phyloP scores from a whole-genome alignment of 176 grass and related monocot species.

The Oryza longistaminata region DNA sequence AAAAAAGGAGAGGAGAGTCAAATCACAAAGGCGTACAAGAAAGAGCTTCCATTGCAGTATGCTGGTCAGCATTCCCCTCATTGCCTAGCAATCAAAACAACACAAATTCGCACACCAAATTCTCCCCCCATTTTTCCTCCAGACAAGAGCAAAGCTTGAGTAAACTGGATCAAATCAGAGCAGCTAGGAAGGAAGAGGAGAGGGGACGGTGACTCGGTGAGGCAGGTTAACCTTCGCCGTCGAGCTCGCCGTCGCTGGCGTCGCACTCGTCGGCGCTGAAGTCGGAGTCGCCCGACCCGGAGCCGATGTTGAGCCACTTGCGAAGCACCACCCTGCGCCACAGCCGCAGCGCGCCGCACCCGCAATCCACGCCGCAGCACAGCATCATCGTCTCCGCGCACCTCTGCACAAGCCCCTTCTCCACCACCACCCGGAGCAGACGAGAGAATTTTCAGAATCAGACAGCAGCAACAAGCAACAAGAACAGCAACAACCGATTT shows the following conservation, averaged over 20 bases:
- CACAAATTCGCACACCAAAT: neutral
- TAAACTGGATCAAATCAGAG: constrained; percentile 25
- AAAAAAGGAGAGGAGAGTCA: neutral
- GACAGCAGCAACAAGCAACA: neutral
- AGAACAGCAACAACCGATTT: neutral
- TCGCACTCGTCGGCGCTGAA: constrained; percentile 84
- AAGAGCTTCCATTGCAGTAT: constrained; percentile 34
- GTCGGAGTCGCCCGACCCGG: constrained; percentile 61
- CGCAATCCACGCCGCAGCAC: constrained; percentile 59
- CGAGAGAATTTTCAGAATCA: neutral
- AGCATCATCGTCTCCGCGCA: constrained; percentile 51
- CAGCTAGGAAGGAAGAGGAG: neutral
- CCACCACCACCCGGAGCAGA: constrained; percentile 1
- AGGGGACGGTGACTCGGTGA: neutral
- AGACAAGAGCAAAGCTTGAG: neutral
- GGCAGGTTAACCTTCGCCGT: constrained; percentile 44
- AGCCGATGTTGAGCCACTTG: constrained; percentile 93
- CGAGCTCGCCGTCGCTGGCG: constrained; percentile 52
- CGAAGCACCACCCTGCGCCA: constrained; percentile 78
- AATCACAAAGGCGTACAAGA: constrained; percentile 35
- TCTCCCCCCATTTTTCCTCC: neutral
- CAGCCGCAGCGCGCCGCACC: constrained; percentile 53
- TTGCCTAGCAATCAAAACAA: constrained; percentile 1
- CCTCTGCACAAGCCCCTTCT: constrained; percentile 48
- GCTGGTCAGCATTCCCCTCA: constrained; percentile 13